Base-by-base conservation (phyloP, 805 yeast genomes). In the Candida michaelii region DNA sequence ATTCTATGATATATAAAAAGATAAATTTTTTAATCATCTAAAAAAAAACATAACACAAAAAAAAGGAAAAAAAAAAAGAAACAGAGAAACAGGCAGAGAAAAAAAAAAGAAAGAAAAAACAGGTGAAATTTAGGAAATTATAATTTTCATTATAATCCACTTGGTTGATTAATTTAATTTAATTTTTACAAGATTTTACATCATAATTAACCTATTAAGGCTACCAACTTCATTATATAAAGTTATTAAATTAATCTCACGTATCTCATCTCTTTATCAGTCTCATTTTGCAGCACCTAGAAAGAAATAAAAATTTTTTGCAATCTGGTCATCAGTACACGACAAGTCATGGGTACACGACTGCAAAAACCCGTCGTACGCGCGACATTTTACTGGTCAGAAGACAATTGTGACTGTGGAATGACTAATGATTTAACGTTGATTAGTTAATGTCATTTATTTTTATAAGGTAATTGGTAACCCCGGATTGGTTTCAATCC, bases 221-320 rank as follows among this genome's bases (percentile, higher is more conserved):
- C 5, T 8, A 21, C 5, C 8, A 8, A 21, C 5, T 5, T 25
- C n/a, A 7, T 9, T n/a, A 25, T 11, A 25, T 9, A 25, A 25
- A 25, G 29, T 4, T 25, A 12, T 7, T 11, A 9, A 11, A 5
- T 25, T 25, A 14, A 31, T 15, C 37, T 34, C 37, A 34, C n/a
- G 25, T 34, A 15, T 23, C 37, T 34, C 37, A 34, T 34, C 37
- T 34, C 37, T 34, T 34, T 34, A 34, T 34, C 37, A 34, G 37
- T 34, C 37, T 34, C 29, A 24, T 34, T 34, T 34, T 34, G 37
- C 37, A 34, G 37, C 37, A 34, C 21, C 25, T 7, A 11, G 29
- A 25, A 25, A 25, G 19, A 14, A 34, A 34, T 23, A 31, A 31
- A 31, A 31, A 18, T 34, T 34, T 34, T 34, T 34, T 24, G 37